phyloP scores from a whole-genome alignment of 805 yeast genomes.

The Wickerhamiella alocasiicola region DNA sequence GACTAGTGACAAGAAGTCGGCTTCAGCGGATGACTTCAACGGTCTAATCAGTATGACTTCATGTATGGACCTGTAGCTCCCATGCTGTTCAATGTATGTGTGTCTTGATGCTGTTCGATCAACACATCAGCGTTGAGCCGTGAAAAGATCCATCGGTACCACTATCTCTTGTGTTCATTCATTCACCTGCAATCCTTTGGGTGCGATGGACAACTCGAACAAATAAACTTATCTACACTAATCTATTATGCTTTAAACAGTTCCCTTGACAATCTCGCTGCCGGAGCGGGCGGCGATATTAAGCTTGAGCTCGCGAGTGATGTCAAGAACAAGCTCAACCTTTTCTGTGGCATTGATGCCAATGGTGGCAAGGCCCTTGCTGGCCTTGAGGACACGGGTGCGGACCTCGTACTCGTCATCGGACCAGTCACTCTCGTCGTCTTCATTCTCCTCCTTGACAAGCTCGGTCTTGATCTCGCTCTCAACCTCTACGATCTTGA shows the following conservation, averaged over 20 bases:
- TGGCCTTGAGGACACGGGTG: constrained; percentile 62
- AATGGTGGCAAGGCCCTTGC: constrained; percentile 64
- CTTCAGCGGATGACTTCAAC: no score
- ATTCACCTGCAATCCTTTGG: no score
- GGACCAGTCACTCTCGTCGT: constrained; percentile 38
- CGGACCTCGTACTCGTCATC: constrained; percentile 85
- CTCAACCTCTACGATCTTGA: constrained; percentile 53
- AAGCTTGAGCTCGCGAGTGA: constrained; percentile 51
- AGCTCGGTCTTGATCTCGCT: constrained; percentile 77
- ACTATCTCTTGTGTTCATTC: no score
- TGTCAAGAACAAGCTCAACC: constrained; percentile 53
- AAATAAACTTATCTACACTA: no score
- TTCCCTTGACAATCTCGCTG: constrained; percentile 20
- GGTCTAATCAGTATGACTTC: no score
- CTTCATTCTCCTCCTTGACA: constrained; percentile 55
- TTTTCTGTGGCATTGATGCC: constrained; percentile 58
- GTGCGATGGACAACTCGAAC: no score
- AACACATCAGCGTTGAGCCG: no score
- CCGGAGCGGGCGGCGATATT: constrained; percentile 41
- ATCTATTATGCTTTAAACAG: constrained; percentile 15
- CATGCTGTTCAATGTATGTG: no score
- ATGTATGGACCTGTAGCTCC: no score
- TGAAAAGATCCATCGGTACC: no score
- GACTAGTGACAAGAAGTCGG: no score
- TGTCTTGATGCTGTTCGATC: no score